These are phyloP conservation scores for Nematodospora anomalae DNA, from an alignment of 1,139 yeast genomes.

Conservation along the genomic window DNA sequence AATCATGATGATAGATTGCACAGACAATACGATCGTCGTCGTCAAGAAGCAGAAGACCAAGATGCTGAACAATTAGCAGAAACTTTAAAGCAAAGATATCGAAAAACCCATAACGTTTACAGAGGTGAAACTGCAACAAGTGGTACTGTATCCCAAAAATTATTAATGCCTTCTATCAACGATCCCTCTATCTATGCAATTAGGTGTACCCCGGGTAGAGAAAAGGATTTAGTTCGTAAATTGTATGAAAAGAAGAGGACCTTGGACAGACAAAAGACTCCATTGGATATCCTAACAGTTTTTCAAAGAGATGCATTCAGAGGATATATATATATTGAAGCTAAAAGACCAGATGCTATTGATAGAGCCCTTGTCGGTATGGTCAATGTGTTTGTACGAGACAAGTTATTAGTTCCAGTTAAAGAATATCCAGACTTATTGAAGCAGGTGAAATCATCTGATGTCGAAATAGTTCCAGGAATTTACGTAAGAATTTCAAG, in stretches of 20 bases:
- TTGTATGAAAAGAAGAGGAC: conserved; percentile 78
- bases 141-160: conserved; percentile 84
- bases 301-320: conserved; percentile 92
- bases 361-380: conserved; percentile 85
- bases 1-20: conserved; percentile 72
- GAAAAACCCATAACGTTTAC: conserved; percentile 81
- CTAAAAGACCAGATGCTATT: conserved; percentile 90
- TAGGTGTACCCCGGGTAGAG: conserved; percentile 90
- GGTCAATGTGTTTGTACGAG: conserved; percentile 73
- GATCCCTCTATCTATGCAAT: conserved; percentile 97
- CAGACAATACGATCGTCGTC: conserved; percentile 86
- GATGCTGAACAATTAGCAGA: conserved; percentile 96
- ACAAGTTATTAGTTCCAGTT: conserved; percentile 85
- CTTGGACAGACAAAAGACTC: conserved; percentile 58
- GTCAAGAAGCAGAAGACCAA: conserved; percentile 88
- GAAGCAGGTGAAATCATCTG: conserved; percentile 86
- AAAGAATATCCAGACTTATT: conserved; percentile 92
- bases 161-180: conserved; percentile 90
- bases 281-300: conserved; percentile 79
- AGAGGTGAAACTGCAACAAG: conserved; percentile 80
- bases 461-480: conserved; percentile 87
- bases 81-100: conserved; percentile 87
- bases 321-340: conserved; percentile 92
- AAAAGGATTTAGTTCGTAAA: conserved; percentile 85
- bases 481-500: conserved; percentile 86